Base-by-base conservation (phyloP, 768 basidiomycete species). In the Pleurotus salmoneostramineus region DNA sequence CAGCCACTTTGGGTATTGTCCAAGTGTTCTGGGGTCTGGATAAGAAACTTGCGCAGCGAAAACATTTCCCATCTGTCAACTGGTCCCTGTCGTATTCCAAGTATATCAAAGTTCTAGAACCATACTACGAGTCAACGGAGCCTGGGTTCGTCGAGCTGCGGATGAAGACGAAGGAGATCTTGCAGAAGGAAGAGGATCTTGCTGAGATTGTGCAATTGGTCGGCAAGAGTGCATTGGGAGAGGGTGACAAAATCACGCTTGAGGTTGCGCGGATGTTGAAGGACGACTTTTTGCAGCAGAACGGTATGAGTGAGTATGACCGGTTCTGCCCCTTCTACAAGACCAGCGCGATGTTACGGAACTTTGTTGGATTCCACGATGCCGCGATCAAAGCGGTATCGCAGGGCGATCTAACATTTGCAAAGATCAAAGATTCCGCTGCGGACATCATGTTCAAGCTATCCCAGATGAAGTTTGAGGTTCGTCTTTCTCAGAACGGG, bases 1-100 rank as follows among this genome's bases (percentile, higher is more conserved):
- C 95, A 46, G 93, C 97, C 36, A 99, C 97, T 3, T 89, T 99
- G 57, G 86, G 95, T 78, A 99, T 99, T 68, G 97, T 99, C 7
- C 97, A 98, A 68, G 97, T 98, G 63, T 99, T 99, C 84, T 99
- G 97, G 97, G 97, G 97, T 72, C 84, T 99, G 31, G 97, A 98
- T 77, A 99, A 99, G 86, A 95, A 96, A 70, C 86, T 98, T 59
- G 97, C 97, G 2, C 97, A 98, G 71, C 84, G 96, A 61, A 98
- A 99, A 73, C 95, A 99, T 71, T 99, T 99, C 83, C 97, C 97
- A 1, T 97, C 95, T n/a, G 96, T 99, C 71, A 98, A 99, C 76
- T 99, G 97, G 97, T 97, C 88, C 63, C 77, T 97, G n/a, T 99
- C 97, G 7, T 98, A 98, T 73, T 98, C 97, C 59, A 99, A 99